phyloP scores from a whole-genome alignment of 805 yeast genomes.

The Kluyveromyces siamensis region DNA sequence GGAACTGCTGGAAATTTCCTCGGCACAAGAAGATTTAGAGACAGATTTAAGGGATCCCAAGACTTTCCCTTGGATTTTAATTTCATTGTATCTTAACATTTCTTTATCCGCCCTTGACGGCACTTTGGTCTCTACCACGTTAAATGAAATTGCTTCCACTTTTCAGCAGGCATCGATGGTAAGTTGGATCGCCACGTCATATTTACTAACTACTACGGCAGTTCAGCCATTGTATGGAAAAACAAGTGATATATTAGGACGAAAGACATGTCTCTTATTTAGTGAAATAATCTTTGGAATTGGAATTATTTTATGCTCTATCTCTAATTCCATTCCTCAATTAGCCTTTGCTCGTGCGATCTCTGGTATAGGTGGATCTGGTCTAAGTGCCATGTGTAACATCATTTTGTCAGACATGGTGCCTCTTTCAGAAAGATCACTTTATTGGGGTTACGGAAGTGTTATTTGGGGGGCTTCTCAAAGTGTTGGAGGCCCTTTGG shows the following conservation, averaged over 20 bases:
- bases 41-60: slow-evolving; percentile 7
- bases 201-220: slow-evolving; percentile 59
- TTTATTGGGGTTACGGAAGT: slow-evolving; percentile 43
- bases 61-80: slow-evolving; percentile 7
- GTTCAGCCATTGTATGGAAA: slow-evolving; percentile 71
- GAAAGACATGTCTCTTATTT: slow-evolving; percentile 36
- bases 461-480: slow-evolving; percentile 33
- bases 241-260: slow-evolving; percentile 55
- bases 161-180: slow-evolving; percentile 42
- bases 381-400: slow-evolving; percentile 41
- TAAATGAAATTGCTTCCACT: slow-evolving; percentile 51
- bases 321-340: slow-evolving; percentile 34
- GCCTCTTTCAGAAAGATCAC: slow-evolving; percentile 43
- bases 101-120: slow-evolving; percentile 50
- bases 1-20: neutral
- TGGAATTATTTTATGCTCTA: slow-evolving; percentile 36
- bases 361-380: slow-evolving; percentile 55
- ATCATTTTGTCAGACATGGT: slow-evolving; percentile 49
- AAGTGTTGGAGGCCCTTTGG: slow-evolving; percentile 37
- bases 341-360: slow-evolving; percentile 43
- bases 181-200: slow-evolving; percentile 68
- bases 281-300: slow-evolving; percentile 38
- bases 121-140: slow-evolving; percentile 50
- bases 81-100: slow-evolving; percentile 36
- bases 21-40: slow-evolving; percentile 7